Evolutionary conservation across 1,284 basidiomycete species (phyloP).

Genomic region (Coriolopsis trogii): DNA sequence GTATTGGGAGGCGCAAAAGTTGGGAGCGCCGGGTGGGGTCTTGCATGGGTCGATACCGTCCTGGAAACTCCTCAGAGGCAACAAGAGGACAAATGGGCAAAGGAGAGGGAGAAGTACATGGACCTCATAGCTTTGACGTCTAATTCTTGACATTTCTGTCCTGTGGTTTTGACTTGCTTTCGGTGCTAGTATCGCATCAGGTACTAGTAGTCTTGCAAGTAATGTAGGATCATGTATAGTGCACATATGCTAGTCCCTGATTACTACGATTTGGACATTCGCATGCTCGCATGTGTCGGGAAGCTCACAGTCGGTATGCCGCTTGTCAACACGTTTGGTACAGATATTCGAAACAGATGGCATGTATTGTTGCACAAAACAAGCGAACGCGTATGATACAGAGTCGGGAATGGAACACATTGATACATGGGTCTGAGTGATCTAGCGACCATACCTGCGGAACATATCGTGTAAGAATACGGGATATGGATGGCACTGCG

Average conservation of each 20-base stretch:
- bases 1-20: constrained; percentile 72
- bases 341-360: not conserved
- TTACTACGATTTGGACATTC: too few species aligned
- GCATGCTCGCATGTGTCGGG: too few species aligned
- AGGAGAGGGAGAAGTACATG: constrained; percentile 20
- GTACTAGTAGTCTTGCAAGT: too few species aligned
- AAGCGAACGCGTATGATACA: constrained; percentile 20
- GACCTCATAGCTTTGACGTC: constrained; percentile 6
- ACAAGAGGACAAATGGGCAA: constrained; percentile 18
- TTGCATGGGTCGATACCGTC: constrained; percentile 77
- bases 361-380: not conserved
- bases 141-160: too few species aligned
- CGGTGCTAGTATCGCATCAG: too few species aligned
- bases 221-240: too few species aligned
- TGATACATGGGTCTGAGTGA: constrained; percentile 14
- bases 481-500: not conserved
- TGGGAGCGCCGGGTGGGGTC: constrained; percentile 75
- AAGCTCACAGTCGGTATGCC: too few species aligned
- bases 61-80: constrained; percentile 47
- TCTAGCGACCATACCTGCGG: constrained; percentile 24
- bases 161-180: too few species aligned
- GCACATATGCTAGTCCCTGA: too few species aligned
- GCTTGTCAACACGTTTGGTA: too few species aligned
- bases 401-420: constrained; percentile 3
- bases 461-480: not conserved